Evolutionary conservation across 305 asterid genomes (phyloP).

Genomic region (Salvia sclarea): DNA sequence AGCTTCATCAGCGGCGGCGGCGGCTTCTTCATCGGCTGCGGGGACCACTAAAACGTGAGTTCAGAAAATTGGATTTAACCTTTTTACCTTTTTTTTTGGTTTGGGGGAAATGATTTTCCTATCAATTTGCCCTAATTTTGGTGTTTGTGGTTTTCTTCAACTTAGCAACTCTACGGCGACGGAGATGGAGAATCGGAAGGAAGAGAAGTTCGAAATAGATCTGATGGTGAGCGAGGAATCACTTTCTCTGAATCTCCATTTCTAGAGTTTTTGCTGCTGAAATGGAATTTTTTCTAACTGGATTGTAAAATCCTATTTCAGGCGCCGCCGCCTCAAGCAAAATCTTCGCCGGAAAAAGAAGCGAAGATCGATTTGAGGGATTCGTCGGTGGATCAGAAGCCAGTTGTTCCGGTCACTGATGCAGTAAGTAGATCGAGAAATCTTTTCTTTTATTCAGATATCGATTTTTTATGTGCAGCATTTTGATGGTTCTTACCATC

Average conservation of each 20-base stretch:
- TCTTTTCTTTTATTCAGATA: neutral
- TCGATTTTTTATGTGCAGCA: neutral
- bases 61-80: neutral
- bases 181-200: slow-evolving; percentile 41
- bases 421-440: slow-evolving; percentile 37
- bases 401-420: slow-evolving; percentile 39
- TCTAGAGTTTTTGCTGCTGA: neutral
- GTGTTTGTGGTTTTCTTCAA: slow-evolving; percentile 22
- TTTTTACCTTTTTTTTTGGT: neutral
- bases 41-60: slow-evolving; percentile 58
- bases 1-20: slow-evolving; percentile 18
- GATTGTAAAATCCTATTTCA: slow-evolving; percentile 35
- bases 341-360: slow-evolving; percentile 66
- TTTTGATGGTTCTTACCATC: neutral
- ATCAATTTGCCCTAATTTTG: neutral
- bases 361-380: slow-evolving; percentile 37
- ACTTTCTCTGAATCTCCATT: neutral
- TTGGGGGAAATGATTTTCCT: neutral
- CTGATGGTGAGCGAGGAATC: slow-evolving; percentile 50
- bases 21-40: slow-evolving; percentile 43
- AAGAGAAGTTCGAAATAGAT: slow-evolving; percentile 58
- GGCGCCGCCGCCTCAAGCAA: slow-evolving; percentile 89
- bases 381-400: slow-evolving; percentile 50
- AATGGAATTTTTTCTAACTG: slow-evolving; percentile 5
- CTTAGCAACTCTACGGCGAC: slow-evolving; percentile 36